Evolutionary conservation across 75 land plant genomes (phyloP).

Genomic region (Pinus albicaulis): DNA sequence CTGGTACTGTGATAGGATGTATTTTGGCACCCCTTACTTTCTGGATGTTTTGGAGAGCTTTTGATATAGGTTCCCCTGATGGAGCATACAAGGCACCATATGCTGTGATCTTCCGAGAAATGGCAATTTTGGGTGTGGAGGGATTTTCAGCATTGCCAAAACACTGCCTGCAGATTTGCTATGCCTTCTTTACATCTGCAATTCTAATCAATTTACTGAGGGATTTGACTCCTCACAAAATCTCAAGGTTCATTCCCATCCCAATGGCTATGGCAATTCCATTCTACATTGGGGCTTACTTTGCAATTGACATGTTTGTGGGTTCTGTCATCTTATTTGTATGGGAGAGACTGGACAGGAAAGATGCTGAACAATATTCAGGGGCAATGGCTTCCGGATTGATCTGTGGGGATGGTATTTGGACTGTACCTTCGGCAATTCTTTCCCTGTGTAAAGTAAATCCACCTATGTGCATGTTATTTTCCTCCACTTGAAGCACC

Average conservation of each 20-base stretch:
- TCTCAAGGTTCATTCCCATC: slow-evolving; percentile 53
- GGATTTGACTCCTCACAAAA: slow-evolving; percentile 27
- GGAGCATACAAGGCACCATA: slow-evolving; percentile 71
- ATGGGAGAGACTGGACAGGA: slow-evolving; percentile 50
- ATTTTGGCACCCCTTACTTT: slow-evolving; percentile 55
- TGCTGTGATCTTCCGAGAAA: slow-evolving; percentile 55
- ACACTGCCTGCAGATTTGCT: slow-evolving; percentile 53
- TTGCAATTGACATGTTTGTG: slow-evolving; percentile 75
- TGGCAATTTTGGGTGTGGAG: slow-evolving; percentile 67
- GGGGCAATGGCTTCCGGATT: slow-evolving; percentile 82
- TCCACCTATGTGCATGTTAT: slow-evolving; percentile 82
- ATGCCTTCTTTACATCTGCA: slow-evolving; percentile 40
- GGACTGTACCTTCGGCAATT: slow-evolving; percentile 71
- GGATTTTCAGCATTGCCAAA: slow-evolving; percentile 65
- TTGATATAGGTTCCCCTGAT: slow-evolving; percentile 56
- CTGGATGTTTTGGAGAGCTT: slow-evolving; percentile 77
- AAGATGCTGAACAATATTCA: slow-evolving; percentile 43
- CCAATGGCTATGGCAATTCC: slow-evolving; percentile 91
- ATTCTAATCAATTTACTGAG: slow-evolving; percentile 37
- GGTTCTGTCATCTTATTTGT: slow-evolving; percentile 61
- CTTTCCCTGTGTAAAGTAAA: slow-evolving; percentile 46
- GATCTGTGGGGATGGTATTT: slow-evolving; percentile 83
- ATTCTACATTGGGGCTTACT: slow-evolving; percentile 80
- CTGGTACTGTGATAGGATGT: slow-evolving; percentile 64
- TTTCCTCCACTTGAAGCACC: slow-evolving; percentile 19